Base-by-base conservation (phyloP, 768 basidiomycete species). In the Boletellus emodensis region DNA sequence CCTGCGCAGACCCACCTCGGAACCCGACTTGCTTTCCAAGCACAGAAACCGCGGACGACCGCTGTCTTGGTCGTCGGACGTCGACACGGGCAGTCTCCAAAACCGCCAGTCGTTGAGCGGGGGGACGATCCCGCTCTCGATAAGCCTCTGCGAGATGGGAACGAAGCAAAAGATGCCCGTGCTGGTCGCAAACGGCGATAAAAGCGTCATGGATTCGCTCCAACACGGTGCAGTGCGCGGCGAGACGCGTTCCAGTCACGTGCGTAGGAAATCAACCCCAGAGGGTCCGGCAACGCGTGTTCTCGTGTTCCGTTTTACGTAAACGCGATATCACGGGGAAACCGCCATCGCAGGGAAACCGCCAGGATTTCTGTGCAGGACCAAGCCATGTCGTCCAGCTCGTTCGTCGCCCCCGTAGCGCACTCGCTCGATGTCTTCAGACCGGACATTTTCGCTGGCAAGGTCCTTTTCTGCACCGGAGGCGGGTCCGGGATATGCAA, bases 401-500 rank as follows among this genome's bases (percentile, higher is more conserved):
- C 65, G 20, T 68, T 78, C 45, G 66, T 76, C 24, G 69, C 73
- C 22, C 78, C 84, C 1, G 62, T 77, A 17, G 71, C 72, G 26
- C 71, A 74, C 52, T 88, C 87, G 1, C 77, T 75, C 0, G 60
- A 78, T 37, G 72, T 88, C 48, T 97, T 95, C 78, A 84, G 82
- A 58, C 62, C 72, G 2, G 85, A 89, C 56, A 76, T 97, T 28
- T 95, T 95, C 81, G 82, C 84, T 55, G 92, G 88, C 53, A 96
- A 94, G 65, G 90, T 94, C 18, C 72, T 90, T 4, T 89, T 91
- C 70, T 92, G 87, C 71, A 95, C 93, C 0, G 94, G 93, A 34
- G 94, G 92, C 14, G 88, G 88, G 2, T 90, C 90, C 51, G 95
- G 94, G 14, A 97, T 99, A 71, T 92, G 94, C 72, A 85, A 85